Evolutionary conservation across 306 rosid genomes (phyloP).

Genomic region (Fagus sylvatica): DNA sequence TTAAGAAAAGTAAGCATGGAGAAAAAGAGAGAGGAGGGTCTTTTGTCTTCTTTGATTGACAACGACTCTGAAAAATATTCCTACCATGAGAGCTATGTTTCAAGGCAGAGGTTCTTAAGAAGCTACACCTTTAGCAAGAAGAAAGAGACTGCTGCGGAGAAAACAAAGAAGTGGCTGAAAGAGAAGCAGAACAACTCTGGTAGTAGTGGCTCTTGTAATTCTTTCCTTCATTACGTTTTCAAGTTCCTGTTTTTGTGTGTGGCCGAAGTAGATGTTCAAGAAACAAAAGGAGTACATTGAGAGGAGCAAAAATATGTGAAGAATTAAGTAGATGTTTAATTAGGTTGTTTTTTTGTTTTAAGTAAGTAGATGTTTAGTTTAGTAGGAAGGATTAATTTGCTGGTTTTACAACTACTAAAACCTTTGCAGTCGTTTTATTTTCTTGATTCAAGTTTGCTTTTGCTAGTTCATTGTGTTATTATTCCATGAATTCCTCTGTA

Average conservation of each 20-base stretch:
- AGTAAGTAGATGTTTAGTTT: no score
- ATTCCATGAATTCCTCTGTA: not conserved
- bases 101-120: conserved; percentile 8
- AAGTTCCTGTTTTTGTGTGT: not conserved
- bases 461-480: no score
- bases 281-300: not conserved
- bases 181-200: not conserved
- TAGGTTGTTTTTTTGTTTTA: no score
- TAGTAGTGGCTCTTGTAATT: not conserved
- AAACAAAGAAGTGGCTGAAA: not conserved
- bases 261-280: not conserved
- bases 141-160: not conserved
- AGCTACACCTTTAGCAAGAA: not conserved
- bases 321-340: no score
- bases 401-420: not conserved
- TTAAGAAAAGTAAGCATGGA: not conserved
- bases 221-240: not conserved
- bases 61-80: not conserved
- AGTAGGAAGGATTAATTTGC: not conserved
- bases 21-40: not conserved
- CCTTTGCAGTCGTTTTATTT: not conserved
- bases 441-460: no score
- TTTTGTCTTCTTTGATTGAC: no score
- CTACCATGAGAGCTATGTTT: not conserved
- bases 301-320: no score